A percentile compares a stretch with the other conserved stretches of the same genome.
Evolutionary conservation across 768 basidiomycete genomes (phyloP).

Genomic region (Rhodotorula babjevae): DNA sequence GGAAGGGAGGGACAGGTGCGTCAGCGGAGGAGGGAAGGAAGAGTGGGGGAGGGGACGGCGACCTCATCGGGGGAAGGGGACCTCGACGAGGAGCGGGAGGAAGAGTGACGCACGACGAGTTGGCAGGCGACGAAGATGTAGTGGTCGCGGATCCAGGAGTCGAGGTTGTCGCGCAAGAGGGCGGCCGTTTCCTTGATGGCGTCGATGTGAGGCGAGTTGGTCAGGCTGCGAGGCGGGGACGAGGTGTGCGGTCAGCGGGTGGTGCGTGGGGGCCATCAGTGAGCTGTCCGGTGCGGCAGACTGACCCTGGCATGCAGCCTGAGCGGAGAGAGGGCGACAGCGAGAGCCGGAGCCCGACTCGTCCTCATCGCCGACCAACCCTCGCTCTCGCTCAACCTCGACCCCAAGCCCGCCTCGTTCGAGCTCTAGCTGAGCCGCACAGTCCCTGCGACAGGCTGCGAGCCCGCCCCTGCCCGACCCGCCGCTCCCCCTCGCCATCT

Average conservation of each 20-base stretch:
- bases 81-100: background rate
- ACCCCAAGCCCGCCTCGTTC: no score
- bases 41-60: background rate
- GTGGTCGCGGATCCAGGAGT: slow-evolving; percentile 13
- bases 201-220: background rate
- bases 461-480: no score
- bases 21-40: background rate
- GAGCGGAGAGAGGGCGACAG: background rate
- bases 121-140: slow-evolving; percentile 13
- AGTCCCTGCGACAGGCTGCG: no score
- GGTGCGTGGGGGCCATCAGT: no score
- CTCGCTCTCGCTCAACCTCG: no score
- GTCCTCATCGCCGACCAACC: no score
- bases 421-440: no score
- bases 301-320: slow-evolving; percentile 8
- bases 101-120: slow-evolving; percentile 11
- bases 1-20: background rate
- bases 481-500: no score
- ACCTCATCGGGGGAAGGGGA: background rate
- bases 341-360: no score
- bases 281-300: no score
- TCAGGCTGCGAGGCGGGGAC: background rate
- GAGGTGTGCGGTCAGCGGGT: background rate
- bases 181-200: background rate
- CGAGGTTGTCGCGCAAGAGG: slow-evolving; percentile 1